Evolutionary conservation across 2,329 filamentous ascomycete species (phyloP), one percentile per base, ranked within the genome.

Genomic region (Neonectria sp.): DNA sequence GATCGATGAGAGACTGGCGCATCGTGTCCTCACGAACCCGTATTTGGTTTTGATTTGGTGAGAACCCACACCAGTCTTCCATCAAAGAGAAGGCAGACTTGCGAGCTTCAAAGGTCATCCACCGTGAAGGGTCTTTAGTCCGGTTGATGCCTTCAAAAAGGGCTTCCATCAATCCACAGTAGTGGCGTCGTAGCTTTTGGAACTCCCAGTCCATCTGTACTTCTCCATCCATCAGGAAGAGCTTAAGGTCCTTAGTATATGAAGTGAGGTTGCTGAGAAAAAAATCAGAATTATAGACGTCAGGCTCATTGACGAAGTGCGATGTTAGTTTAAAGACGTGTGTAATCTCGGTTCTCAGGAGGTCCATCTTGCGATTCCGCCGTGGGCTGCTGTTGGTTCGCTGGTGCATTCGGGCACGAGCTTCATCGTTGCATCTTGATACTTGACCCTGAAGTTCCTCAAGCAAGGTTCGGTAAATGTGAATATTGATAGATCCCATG

Each of bases 1-100:
- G 92, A 59, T 95, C 91, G 40, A 97, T 91, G 71, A 96, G 87
- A 3, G 93, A 94, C 73, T 95, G 93, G 49, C 94, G 89, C 92
- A 98, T 97, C 40, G 89, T 92, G 68, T 97, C 93, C 80, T 98
- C 95, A 68, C 94, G 88, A 65, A 92, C 91, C 6, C 91, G 89
- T 46, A 97, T 93, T 71, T 97, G 93, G 15, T 84, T 86, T 78
- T 97, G 94, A 71, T 98, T 97, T 0, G 95, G 94, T 8, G 95
- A 97, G 79, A 97, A 98, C 3, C 96, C 96, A 78, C 96, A 99
- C 97, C 97, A 99, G 71, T 98, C 95, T 81, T 99, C 96, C 95
- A 99, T 98, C 55, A 99, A 84, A 0, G 95, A 92, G 77, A 99
- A 99, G 0, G 95, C 93, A 6, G 96, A 98, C 78, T 98, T 97